Evolutionary conservation across 768 basidiomycete genomes (phyloP), one percentile per base, ranked within the genome.

Genomic region (Mrakia blollopis): DNA sequence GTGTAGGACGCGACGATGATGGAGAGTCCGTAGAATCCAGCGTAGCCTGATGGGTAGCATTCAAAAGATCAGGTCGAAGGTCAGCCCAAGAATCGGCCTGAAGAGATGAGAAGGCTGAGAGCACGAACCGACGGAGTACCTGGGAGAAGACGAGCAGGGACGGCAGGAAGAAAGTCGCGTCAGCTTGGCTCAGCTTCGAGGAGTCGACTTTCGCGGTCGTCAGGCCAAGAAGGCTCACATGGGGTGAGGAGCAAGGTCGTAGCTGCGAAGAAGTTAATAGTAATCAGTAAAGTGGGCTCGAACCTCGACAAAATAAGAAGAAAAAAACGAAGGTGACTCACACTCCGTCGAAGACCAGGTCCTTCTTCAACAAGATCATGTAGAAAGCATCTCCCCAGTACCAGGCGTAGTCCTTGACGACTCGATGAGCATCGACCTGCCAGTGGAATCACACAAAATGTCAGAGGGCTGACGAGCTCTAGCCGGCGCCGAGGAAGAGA

Each of bases 331-430:
- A 92, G 91, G 94, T 86, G 82, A 98, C 96, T 80, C 98, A 99
- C 25, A 99, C 96, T 23, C 97, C 97, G 82, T 99, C 96, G 81
- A 99, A 99, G 3, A 98, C 91, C 21, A 98, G 87, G 61, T 91
- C 83, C 78, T 85, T 81, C 70, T 85, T 82, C 78, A 83, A 82
- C 57, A 84, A 80, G 78, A 83, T 81, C 73, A 82, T 82, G 77
- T 80, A 82, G 78, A 82, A 82, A 3, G 78, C 78, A 60, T 82
- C 81, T 37, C 80, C 79, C 80, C 80, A 80, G 69, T 81, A 78
- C 94, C 94, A 98, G 23, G 94, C 95, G 80, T 96, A 98, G 81
- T 98, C 96, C 81, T 97, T 98, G 78, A 98, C 94, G 69, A 98
- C 93, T 73, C 93, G 88, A 83, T 99, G 97, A 0, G 97, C 97